Conservation (phyloP, 306 rosid genomes). For the Sphenostylis stenocarpa region DNA sequence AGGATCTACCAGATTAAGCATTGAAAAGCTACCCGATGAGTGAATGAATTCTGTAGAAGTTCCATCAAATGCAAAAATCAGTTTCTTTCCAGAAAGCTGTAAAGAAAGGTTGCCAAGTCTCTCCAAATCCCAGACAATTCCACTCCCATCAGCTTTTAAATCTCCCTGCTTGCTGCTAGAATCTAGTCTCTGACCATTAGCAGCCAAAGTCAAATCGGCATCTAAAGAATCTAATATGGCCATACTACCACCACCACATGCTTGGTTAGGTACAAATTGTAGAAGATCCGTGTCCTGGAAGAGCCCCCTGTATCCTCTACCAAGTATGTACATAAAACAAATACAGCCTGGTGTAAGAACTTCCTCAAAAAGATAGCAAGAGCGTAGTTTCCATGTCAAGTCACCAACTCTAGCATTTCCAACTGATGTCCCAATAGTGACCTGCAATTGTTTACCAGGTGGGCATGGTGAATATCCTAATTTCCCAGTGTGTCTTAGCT, state of each 20-base stretch:
- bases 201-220: conserved; percentile 66
- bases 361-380: conserved; percentile 98
- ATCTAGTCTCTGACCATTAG: conserved; percentile 78
- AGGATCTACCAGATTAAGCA: conserved; percentile 98
- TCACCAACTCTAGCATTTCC: conserved; percentile 76
- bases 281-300: conserved; percentile 97
- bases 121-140: conserved; percentile 99
- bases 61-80: conserved; percentile 97
- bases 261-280: conserved; percentile 94
- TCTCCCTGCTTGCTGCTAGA: conserved; percentile 66
- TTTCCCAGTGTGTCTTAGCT: conserved; percentile 93
- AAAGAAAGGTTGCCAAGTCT: conserved; percentile 86
- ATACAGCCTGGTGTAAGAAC: conserved; percentile 89
- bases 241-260: conserved; percentile 99
- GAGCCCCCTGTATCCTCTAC: conserved; percentile 98
- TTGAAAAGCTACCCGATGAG: conserved; percentile 79
- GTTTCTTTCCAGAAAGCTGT: conserved; percentile 95
- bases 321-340: conserved; percentile 95
- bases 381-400: conserved; percentile 88
- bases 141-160: conserved; percentile 92
- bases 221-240: conserved; percentile 96
- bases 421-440: conserved; percentile 83
- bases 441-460: conserved; percentile 87
- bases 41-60: conserved; percentile 73
- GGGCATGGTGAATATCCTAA: conserved; percentile 98